These are phyloP conservation scores for Saccharomycopsis fibuligera DNA, from an alignment of 805 yeast species.

Conservation along the genomic window DNA sequence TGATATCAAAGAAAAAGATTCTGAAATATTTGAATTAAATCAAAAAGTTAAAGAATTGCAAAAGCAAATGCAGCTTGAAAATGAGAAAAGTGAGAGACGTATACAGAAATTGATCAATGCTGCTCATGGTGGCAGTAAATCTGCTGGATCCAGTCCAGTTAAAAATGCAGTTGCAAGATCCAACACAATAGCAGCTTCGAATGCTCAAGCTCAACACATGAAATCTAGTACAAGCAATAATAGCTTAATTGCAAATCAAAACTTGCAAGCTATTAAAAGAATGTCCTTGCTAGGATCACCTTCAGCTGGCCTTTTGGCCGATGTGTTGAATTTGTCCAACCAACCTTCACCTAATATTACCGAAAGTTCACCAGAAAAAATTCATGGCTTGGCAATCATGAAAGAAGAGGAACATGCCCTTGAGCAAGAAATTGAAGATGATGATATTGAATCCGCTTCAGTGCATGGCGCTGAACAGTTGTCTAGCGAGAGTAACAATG, in stretches of 20 bases:
- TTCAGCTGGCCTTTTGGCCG: conserved; percentile 20
- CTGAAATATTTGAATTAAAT: conserved; percentile 54
- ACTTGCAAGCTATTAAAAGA: conserved; percentile 8
- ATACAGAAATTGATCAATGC: conserved; percentile 15
- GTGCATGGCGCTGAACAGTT: no score
- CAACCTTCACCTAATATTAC: conserved; percentile 5
- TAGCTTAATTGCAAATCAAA: not conserved
- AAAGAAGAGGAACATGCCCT: not conserved
- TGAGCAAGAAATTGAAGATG: not conserved
- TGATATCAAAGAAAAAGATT: conserved; percentile 51
- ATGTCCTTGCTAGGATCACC: conserved; percentile 17
- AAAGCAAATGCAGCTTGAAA: conserved; percentile 30
- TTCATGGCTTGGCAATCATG: conserved; percentile 5
- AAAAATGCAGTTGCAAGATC: not conserved
- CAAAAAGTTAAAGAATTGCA: conserved; percentile 59
- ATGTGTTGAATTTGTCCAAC: conserved; percentile 14
- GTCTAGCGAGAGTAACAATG: no score
- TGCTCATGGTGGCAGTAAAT: not conserved
- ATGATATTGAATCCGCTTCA: not conserved
- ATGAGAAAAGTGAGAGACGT: conserved; percentile 25
- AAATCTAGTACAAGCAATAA: not conserved
- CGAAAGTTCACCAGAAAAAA: not conserved
- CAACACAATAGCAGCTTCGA: not conserved
- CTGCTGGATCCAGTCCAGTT: not conserved
- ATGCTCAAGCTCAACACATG: not conserved